Evolutionary conservation across 2,329 filamentous ascomycete genomes (phyloP).

Genomic region (Alternaria arborescens): DNA sequence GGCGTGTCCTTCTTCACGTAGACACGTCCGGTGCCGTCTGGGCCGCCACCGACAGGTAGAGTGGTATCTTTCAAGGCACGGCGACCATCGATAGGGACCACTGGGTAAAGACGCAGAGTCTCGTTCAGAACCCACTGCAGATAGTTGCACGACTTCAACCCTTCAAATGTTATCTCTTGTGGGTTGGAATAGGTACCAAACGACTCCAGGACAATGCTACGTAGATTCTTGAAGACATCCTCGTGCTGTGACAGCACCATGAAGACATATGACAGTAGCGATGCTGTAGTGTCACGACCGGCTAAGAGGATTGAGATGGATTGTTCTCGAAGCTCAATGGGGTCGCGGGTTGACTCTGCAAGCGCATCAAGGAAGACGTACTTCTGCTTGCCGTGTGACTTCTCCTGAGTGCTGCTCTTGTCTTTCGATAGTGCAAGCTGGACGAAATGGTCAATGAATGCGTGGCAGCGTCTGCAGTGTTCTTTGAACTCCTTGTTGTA

Average conservation of each 20-base stretch:
- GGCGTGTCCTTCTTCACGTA: conserved; percentile 41
- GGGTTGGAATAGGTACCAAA: conserved; percentile 55
- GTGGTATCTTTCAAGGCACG: conserved; percentile 43
- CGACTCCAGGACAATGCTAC: conserved; percentile 46
- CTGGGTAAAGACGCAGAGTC: conserved; percentile 45
- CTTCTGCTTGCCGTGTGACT: conserved; percentile 28
- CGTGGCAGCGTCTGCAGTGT: conserved; percentile 38
- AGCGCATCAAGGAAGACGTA: conserved; percentile 89
- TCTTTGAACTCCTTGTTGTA: conserved; percentile 39
- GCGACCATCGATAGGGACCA: conserved; percentile 45
- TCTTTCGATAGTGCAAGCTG: conserved; percentile 31
- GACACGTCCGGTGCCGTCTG: conserved; percentile 44
- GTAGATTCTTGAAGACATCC: conserved; percentile 43
- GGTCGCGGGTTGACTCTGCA: conserved; percentile 74
- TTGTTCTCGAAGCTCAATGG: conserved; percentile 79
- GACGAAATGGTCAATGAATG: conserved; percentile 40
- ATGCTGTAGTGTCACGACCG: conserved; percentile 85
- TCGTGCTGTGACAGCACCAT: conserved; percentile 50
- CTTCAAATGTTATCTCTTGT: conserved; percentile 52
- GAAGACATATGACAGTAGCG: conserved; percentile 78
- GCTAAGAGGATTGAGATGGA: conserved; percentile 82
- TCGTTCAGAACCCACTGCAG: conserved; percentile 48
- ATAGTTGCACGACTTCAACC: conserved; percentile 44
- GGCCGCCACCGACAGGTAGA: conserved; percentile 48
- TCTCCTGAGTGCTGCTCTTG: conserved; percentile 22